Evolutionary conservation across 345 rosid genomes (phyloP).

Genomic region (Passiflora organensis): DNA sequence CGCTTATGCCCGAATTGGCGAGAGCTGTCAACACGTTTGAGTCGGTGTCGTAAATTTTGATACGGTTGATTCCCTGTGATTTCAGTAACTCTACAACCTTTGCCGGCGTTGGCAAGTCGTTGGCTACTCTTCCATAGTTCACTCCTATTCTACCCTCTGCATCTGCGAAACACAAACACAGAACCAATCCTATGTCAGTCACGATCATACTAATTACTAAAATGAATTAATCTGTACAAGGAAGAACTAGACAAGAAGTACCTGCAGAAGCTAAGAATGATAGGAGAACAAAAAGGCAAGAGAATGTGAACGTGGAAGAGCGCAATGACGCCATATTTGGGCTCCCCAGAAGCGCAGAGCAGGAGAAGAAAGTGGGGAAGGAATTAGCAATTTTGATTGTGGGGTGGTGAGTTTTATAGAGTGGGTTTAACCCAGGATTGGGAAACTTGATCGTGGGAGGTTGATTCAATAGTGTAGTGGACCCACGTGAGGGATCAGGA

Average conservation of each 20-base stretch:
- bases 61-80: slow-evolving; percentile 22
- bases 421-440: not conserved
- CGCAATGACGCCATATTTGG: slow-evolving; percentile 25
- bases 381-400: not conserved
- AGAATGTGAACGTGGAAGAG: not conserved
- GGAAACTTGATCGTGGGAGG: not conserved
- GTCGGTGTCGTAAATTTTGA: slow-evolving; percentile 43
- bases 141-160: slow-evolving; percentile 55
- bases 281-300: slow-evolving; percentile 26
- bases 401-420: slow-evolving; percentile 3
- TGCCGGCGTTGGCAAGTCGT: slow-evolving; percentile 60
- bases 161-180: slow-evolving; percentile 22
- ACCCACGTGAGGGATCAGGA: not conserved
- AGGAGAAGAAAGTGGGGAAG: slow-evolving; percentile 3
- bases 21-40: slow-evolving; percentile 60
- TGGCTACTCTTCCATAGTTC: slow-evolving; percentile 78
- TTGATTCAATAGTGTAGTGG: not conserved
- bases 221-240: not conserved
- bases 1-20: slow-evolving; percentile 53
- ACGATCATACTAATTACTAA: too few relatives aligned
- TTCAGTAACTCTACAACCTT: slow-evolving; percentile 38
- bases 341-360: slow-evolving; percentile 6
- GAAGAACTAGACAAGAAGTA: slow-evolving; percentile 1
- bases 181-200: too few relatives aligned
- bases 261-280: slow-evolving; percentile 41